These are phyloP conservation scores for Phtheirospermum japonicum DNA, from an alignment of 257 asterid genomes.

Conservation along the genomic window DNA sequence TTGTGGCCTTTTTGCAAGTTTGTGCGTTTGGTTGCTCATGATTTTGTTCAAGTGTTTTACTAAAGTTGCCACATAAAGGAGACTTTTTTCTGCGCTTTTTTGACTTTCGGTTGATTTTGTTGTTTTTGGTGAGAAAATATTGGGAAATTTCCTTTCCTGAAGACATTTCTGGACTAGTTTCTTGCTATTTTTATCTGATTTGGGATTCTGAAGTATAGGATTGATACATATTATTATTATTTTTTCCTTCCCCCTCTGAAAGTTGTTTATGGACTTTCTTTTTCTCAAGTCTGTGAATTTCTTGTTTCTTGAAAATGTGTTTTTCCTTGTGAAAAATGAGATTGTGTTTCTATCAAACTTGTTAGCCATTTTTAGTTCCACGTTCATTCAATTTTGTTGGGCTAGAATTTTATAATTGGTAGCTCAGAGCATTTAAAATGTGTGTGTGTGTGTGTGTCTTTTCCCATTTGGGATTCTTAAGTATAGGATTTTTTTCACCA, in stretches of 20 bases:
- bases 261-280: background rate
- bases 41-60: background rate
- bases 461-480: background rate
- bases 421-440: background rate
- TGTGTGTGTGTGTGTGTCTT: background rate
- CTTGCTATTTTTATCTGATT: too few species aligned
- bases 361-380: slow-evolving; percentile 2
- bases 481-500: background rate
- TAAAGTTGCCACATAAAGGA: background rate
- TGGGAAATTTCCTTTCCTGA: background rate
- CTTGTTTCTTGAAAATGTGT: background rate
- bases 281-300: slow-evolving; percentile 6
- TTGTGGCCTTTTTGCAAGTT: slow-evolving; percentile 18
- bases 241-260: too few species aligned
- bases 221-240: background rate
- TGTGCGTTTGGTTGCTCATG: slow-evolving; percentile 20
- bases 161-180: too few species aligned
- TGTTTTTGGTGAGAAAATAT: background rate
- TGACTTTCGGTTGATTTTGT: background rate
- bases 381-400: slow-evolving; percentile 15
- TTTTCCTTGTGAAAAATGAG: too few species aligned
- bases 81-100: background rate
- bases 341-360: background rate
- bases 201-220: background rate
- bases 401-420: background rate